phyloP scores from a whole-genome alignment of 2,329 filamentous ascomycete species.

The Decorospora gaudefroyi region DNA sequence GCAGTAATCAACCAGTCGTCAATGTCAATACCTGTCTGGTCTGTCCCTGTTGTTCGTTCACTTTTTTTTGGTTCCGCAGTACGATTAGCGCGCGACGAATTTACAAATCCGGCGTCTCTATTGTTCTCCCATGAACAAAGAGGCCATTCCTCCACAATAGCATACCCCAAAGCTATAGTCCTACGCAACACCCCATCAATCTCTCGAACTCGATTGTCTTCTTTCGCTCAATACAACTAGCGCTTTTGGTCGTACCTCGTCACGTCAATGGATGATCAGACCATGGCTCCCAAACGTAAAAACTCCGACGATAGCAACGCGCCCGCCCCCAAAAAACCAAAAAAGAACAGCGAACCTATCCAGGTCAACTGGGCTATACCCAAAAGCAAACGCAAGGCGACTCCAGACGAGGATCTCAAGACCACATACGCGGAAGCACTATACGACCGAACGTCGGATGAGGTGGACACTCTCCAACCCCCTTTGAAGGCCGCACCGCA shows the following conservation, averaged over 20 bases:
- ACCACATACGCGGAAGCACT: constrained; percentile 8
- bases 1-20: no score
- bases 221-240: no score
- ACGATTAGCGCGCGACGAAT: background rate
- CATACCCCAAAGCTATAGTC: background rate
- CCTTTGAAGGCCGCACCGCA: constrained; percentile 9
- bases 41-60: background rate
- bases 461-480: constrained; percentile 1
- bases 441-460: constrained; percentile 1
- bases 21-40: no score
- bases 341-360: background rate
- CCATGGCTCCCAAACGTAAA: constrained; percentile 5
- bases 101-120: background rate
- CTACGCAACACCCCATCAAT: no score
- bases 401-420: background rate
- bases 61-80: constrained; percentile 1
- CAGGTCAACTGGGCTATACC: constrained; percentile 9
- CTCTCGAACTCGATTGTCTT: no score
- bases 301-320: background rate
- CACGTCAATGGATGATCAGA: no score
- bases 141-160: background rate
- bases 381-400: constrained; percentile 1
- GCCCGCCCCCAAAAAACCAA: background rate
- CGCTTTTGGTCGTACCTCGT: no score
- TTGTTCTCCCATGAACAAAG: constrained; percentile 4